Evolutionary conservation across 2,329 filamentous ascomycete genomes (phyloP), one percentile per base, ranked within the genome.

Genomic region (Stachybotrys echinatus): DNA sequence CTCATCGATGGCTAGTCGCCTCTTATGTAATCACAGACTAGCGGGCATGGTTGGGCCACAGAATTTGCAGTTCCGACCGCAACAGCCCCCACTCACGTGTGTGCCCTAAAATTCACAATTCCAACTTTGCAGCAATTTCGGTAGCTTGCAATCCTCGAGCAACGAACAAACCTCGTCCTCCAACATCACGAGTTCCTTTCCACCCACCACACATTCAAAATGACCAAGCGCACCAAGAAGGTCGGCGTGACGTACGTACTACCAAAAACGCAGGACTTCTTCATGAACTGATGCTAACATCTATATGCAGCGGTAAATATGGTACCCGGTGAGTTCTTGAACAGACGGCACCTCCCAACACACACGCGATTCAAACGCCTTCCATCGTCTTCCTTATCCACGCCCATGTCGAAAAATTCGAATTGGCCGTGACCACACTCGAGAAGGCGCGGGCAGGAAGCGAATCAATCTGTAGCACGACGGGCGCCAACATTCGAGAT

Each of bases 221-320:
- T 94, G 88, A 90, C 89, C 75, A 92, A 94, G 85, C 86, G 90
- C 81, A 95, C 90, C 63, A 95, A 74, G 88, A 95, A 96, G 88
- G 91, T 95, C 85, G 90, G 90, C 76, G 92, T 96, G 76, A 96
- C 92, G 70, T 73, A 68, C 55, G 70, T 73, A 65, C 59, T 31
- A 21, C 19, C 23, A 14, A 14, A 34, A 34, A 3, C 27, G 5
- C 27, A 34, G 27, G 14, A 34, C 14, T 34, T 14, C 14, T 34
- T 34, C 27, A 34, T 10, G 5, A 34, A n/a, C n/a, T n/a, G n/a
- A 46, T 63, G 61, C 62, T 70, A 66, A 71, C 60, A 45, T n/a
- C 42, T 46, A 19, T 51, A 22, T 50, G 23, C 64, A 72, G 69
- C 69, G 69, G 92, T 80, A 95, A 96, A 86, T 96, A 96, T 80